phyloP scores from a whole-genome alignment of 768 basidiomycete genomes.

The Hydnomerulius pinastri region DNA sequence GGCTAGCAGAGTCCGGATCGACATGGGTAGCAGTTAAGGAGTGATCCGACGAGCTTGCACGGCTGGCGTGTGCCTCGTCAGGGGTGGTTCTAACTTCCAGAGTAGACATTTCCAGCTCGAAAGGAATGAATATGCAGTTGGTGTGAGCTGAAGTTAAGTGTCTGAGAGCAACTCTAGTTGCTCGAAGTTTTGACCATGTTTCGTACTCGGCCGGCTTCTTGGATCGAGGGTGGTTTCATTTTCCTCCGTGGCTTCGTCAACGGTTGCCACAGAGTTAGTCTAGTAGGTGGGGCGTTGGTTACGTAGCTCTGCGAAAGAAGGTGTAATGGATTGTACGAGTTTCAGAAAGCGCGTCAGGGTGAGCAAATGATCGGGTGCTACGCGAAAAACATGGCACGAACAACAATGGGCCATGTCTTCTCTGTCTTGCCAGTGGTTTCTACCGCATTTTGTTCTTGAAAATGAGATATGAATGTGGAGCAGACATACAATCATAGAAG shows the following conservation, averaged over 20 bases:
- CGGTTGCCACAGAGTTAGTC: background rate
- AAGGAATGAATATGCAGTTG: constrained; percentile 17
- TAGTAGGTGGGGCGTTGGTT: constrained; percentile 17
- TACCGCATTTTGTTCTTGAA: too few species aligned
- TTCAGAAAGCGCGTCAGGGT: background rate
- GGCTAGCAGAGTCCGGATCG: constrained; percentile 7
- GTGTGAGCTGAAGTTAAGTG: background rate
- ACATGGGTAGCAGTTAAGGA: constrained; percentile 15
- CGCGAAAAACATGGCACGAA: background rate
- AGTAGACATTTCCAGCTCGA: constrained; percentile 14
- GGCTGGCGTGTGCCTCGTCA: constrained; percentile 8
- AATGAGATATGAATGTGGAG: too few species aligned
- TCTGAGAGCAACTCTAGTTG: background rate
- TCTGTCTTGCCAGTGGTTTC: too few species aligned
- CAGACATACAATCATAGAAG: too few species aligned
- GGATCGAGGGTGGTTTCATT: background rate
- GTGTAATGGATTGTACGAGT: background rate
- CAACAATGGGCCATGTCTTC: background rate
- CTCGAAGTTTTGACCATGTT: constrained; percentile 3
- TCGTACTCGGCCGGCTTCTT: background rate
- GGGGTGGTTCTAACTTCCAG: constrained; percentile 9
- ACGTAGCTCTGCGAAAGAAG: constrained; percentile 5
- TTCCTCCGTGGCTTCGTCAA: background rate
- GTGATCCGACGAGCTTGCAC: constrained; percentile 11
- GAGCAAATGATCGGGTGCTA: background rate